These are phyloP conservation scores for Fusarium ramigenum DNA, from an alignment of 2,329 filamentous ascomycete genomes.

Conservation along the genomic window DNA sequence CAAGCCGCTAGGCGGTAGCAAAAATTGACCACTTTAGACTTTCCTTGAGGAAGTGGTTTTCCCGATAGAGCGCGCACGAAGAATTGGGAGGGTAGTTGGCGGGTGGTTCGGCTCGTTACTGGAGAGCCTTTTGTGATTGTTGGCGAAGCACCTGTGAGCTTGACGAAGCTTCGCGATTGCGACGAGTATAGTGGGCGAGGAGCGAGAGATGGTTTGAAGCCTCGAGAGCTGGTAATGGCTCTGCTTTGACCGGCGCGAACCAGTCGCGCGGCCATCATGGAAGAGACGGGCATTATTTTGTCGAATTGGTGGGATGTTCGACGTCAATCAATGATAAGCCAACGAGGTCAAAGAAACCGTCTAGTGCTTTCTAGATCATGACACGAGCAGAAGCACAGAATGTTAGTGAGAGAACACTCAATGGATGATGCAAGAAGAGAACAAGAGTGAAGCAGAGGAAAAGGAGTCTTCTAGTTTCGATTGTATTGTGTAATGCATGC, in stretches of 20 bases:
- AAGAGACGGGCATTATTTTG: slow-evolving; percentile 35
- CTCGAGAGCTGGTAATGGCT: slow-evolving; percentile 21
- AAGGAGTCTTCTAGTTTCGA: background rate
- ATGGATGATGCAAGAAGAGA: slow-evolving; percentile 2
- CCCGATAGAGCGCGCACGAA: slow-evolving; percentile 59
- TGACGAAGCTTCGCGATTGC: slow-evolving; percentile 34
- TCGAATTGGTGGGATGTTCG: background rate
- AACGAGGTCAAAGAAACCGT: background rate
- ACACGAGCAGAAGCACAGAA: slow-evolving; percentile 1
- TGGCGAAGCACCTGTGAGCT: slow-evolving; percentile 30
- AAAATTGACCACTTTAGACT: slow-evolving; percentile 63
- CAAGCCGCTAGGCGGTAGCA: slow-evolving; percentile 71
- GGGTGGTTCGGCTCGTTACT: slow-evolving; percentile 1
- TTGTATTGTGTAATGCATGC: slow-evolving; percentile 26
- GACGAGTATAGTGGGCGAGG: slow-evolving; percentile 17
- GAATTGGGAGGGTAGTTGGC: slow-evolving; percentile 36
- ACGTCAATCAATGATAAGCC: background rate
- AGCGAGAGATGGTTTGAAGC: slow-evolving; percentile 16
- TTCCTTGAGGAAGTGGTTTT: slow-evolving; percentile 59
- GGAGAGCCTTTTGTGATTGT: slow-evolving; percentile 17
- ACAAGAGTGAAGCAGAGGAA: background rate
- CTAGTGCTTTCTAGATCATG: slow-evolving; percentile 20
- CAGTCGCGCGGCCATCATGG: slow-evolving; percentile 39
- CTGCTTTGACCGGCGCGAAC: slow-evolving; percentile 31
- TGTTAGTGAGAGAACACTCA: slow-evolving; percentile 11